Evolutionary conservation across 2,329 filamentous ascomycete genomes (phyloP), one percentile per base, ranked within the genome.

Genomic region (Pseudogymnoascus sp.): DNA sequence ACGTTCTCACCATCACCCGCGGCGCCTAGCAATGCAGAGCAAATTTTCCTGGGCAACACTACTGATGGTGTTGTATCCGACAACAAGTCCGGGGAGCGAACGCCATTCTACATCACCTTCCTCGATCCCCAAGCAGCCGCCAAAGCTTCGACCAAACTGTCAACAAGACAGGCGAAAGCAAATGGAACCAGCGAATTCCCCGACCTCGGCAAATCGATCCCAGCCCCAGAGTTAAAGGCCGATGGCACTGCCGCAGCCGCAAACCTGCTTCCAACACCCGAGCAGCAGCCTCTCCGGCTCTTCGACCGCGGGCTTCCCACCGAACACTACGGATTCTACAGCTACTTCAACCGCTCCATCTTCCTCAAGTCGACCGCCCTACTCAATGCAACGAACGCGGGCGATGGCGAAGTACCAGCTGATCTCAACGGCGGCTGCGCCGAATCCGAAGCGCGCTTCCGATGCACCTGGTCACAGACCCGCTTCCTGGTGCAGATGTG

Each of bases 311-410:
- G 89, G 16, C 79, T 89, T 28, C 77, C 82, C 1, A 88, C 87
- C 0, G 93, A 97, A 73, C 91, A 96, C 75, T 97, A 95, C 74
- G 91, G 91, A 2, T 97, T 97, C 76, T 97, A 96, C 77, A 90
- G 84, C 0, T 95, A 96, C 78, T 97, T 90, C 74, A 87, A 92
- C 75, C 90, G 92, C 67, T 89, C 88, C 7, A 90, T 96, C 66
- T 96, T 93, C 77, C 80, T 96, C 65, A 85, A 86, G 68, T 86
- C 84, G 14, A 76, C 80, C 9, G 75, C 75, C 0, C 72, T 76
- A 1, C 72, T 84, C 63, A 80, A 82, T 65, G 70, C 70, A n/a
- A 70, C 69, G 25, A 78, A 78, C 35, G 65, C 71, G 14, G 70
- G 72, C 12, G 72, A 76, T n/a, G 72, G 71, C 6, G 71, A 76